Conservation (phyloP, 805 yeast species). For the Candida gorgasii region DNA sequence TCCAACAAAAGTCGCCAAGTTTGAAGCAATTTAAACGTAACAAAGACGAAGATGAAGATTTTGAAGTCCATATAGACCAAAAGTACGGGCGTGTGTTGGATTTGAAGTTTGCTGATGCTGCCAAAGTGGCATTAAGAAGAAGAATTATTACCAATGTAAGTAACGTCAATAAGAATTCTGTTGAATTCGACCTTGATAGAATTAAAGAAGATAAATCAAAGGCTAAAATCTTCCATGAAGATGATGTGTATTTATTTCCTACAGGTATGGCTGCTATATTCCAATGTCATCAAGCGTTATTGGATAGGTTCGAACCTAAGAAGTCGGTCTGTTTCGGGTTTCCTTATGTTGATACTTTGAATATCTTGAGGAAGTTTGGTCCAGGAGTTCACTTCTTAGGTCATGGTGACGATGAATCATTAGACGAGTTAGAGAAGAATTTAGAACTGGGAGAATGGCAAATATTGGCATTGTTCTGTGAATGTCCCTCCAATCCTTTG, state of each 20-base stretch:
- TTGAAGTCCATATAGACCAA: conserved; percentile 72
- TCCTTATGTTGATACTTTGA: conserved; percentile 92
- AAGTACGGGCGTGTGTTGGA: conserved; percentile 89
- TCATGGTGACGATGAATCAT: conserved; percentile 70
- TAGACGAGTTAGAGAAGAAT: conserved; percentile 62
- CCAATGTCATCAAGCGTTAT: conserved; percentile 66
- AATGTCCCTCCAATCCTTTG: conserved; percentile 94
- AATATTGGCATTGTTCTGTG: conserved; percentile 81
- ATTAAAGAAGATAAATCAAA: conserved; percentile 17
- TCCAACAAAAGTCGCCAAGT: conserved; percentile 17
- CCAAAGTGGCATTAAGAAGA: conserved; percentile 70
- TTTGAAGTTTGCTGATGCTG: conserved; percentile 69
- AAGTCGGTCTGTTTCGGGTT: conserved; percentile 94
- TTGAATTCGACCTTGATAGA: conserved; percentile 5
- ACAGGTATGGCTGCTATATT: conserved; percentile 93
- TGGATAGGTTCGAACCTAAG: conserved; percentile 30
- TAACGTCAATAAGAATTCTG: background rate
- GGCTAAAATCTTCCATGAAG: conserved; percentile 37
- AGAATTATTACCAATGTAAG: conserved; percentile 68
- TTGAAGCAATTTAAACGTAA: conserved; percentile 20
- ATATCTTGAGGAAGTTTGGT: conserved; percentile 85
- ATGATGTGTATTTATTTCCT: conserved; percentile 82
- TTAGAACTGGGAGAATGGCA: conserved; percentile 56
- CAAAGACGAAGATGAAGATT: conserved; percentile 28
- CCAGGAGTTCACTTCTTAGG: conserved; percentile 88